Percentiles rank a stretch among this genome's conserved stretches.
phyloP scores from a whole-genome alignment of 2,329 filamentous ascomycete genomes.

The Neofusicoccum sp. region DNA sequence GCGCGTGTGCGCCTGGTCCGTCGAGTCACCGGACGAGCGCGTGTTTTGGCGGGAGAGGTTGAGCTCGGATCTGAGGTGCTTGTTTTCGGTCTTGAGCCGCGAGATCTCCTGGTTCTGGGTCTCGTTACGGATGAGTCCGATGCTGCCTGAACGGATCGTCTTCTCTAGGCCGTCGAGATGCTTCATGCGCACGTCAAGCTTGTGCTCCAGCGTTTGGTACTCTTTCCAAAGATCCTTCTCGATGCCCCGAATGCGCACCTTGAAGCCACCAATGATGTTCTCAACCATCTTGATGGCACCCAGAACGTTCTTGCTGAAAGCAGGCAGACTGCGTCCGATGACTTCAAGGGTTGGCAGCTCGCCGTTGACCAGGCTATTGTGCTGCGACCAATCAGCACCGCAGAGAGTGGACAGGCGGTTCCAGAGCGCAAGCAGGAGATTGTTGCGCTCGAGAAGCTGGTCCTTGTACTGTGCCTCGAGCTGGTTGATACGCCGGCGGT shows the following conservation, averaged over 20 bases:
- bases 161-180: slow-evolving; percentile 85
- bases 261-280: slow-evolving; percentile 72
- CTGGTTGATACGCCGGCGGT: slow-evolving; percentile 71
- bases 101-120: slow-evolving; percentile 50
- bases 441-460: slow-evolving; percentile 85
- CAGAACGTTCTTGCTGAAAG: slow-evolving; percentile 86
- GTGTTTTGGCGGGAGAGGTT: slow-evolving; percentile 59
- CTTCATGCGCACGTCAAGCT: slow-evolving; percentile 75
- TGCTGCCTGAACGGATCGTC: slow-evolving; percentile 52
- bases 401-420: slow-evolving; percentile 82
- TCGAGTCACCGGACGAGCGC: slow-evolving; percentile 27
- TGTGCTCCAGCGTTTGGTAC: slow-evolving; percentile 81
- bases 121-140: slow-evolving; percentile 23
- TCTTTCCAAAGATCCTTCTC: slow-evolving; percentile 89
- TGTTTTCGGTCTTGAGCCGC: slow-evolving; percentile 60
- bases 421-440: slow-evolving; percentile 84
- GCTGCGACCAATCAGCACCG: slow-evolving; percentile 87
- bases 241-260: slow-evolving; percentile 75
- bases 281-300: slow-evolving; percentile 86
- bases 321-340: slow-evolving; percentile 78
- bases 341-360: slow-evolving; percentile 82
- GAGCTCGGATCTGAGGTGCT: slow-evolving; percentile 59
- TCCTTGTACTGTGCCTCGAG: slow-evolving; percentile 82
- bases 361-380: slow-evolving; percentile 84
- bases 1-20: slow-evolving; percentile 21